These are phyloP conservation scores for Coniochaeta sp. DNA, from an alignment of 2,329 filamentous ascomycete genomes.

Conservation along the genomic window DNA sequence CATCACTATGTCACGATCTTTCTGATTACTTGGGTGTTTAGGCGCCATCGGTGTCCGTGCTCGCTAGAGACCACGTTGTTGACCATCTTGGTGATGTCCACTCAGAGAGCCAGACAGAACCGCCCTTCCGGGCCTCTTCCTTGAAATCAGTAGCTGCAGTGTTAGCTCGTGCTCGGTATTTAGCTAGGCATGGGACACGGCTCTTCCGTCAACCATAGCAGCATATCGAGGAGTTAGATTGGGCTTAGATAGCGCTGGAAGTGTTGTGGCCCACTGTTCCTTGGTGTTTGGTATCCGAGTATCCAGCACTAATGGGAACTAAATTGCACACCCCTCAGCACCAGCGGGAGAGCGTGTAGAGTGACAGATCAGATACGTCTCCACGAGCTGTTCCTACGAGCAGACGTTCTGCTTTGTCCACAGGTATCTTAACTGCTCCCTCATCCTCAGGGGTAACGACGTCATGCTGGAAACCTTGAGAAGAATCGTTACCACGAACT, in stretches of 20 bases:
- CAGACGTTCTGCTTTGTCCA: background rate
- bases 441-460: background rate
- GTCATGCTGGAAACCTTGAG: background rate
- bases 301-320: background rate
- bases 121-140: background rate
- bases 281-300: background rate
- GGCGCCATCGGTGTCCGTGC: background rate
- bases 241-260: background rate
- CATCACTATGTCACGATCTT: too few relatives aligned
- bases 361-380: background rate
- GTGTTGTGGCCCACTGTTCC: background rate
- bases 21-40: background rate
- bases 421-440: background rate
- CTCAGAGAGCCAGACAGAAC: background rate
- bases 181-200: background rate
- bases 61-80: background rate
- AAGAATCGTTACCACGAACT: background rate
- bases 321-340: background rate
- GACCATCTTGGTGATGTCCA: background rate
- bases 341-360: background rate
- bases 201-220: background rate
- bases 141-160: background rate
- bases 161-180: background rate
- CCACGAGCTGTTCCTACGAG: background rate
- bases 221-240: too few relatives aligned